Conservation (phyloP, 2,329 filamentous ascomycete genomes). For the Trichoderma simmonsii region DNA sequence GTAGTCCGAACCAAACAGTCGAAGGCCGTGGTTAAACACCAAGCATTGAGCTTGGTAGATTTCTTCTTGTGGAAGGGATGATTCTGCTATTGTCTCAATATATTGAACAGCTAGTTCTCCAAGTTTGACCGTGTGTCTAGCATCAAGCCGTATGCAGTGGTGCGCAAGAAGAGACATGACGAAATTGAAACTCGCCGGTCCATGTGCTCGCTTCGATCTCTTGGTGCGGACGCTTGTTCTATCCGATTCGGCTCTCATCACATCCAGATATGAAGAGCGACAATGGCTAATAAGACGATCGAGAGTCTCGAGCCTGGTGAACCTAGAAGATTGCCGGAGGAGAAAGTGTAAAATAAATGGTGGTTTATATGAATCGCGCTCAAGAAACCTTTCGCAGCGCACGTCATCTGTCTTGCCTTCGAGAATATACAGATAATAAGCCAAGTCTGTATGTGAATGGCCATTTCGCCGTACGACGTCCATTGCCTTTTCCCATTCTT, state of each 20-base stretch:
- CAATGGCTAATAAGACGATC: slow-evolving; percentile 29
- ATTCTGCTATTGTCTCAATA: slow-evolving; percentile 25
- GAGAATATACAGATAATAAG: slow-evolving; percentile 31
- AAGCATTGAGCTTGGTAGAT: slow-evolving; percentile 30
- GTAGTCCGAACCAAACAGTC: slow-evolving; percentile 28
- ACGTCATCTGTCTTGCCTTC: slow-evolving; percentile 31
- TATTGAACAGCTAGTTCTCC: slow-evolving; percentile 29
- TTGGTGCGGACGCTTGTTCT: neutral
- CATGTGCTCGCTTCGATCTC: slow-evolving; percentile 11
- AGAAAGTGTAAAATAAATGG: slow-evolving; percentile 33
- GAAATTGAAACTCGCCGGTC: slow-evolving; percentile 25
- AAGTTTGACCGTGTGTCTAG: slow-evolving; percentile 32
- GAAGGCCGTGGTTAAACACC: slow-evolving; percentile 32
- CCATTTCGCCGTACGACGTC: slow-evolving; percentile 22
- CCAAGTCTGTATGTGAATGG: slow-evolving; percentile 24
- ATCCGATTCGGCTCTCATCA: neutral
- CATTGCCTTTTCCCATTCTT: slow-evolving; percentile 27
- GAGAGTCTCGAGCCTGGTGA: slow-evolving; percentile 27
- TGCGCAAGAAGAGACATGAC: slow-evolving; percentile 28
- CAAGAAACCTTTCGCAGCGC: slow-evolving; percentile 32
- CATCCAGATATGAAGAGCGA: slow-evolving; percentile 19
- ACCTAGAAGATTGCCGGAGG: slow-evolving; percentile 26
- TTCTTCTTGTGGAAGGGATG: slow-evolving; percentile 20
- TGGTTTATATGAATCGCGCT: slow-evolving; percentile 25
- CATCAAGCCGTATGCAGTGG: slow-evolving; percentile 34